phyloP scores from a whole-genome alignment of 495 filamentous ascomycete species.

The Xylaria telfairii region DNA sequence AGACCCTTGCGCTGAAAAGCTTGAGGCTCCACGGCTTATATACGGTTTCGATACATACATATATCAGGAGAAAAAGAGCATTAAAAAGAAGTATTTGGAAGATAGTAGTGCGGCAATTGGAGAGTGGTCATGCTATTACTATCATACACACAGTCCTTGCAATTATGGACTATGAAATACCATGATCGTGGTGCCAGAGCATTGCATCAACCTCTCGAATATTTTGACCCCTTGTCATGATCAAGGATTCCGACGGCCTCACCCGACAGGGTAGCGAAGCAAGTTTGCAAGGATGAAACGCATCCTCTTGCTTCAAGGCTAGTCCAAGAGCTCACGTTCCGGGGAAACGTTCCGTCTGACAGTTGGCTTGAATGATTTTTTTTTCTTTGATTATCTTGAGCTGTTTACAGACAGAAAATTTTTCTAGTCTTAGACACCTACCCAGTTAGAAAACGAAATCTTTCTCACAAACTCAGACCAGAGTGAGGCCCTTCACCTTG shows the following conservation, averaged over 20 bases:
- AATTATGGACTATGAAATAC: not conserved
- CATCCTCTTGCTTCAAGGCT: slow-evolving; percentile 14
- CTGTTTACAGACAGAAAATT: slow-evolving; percentile 17
- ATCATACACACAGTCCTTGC: not conserved
- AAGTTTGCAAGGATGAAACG: slow-evolving; percentile 15
- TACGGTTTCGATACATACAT: not conserved
- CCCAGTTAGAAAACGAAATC: slow-evolving; percentile 2
- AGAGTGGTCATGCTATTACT: not conserved
- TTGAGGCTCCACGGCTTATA: not conserved
- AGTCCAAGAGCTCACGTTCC: slow-evolving; percentile 23
- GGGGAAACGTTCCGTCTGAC: slow-evolving; percentile 26
- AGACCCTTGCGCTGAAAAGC: not conserved
- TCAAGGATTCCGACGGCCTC: slow-evolving; percentile 15
- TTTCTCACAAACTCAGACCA: not conserved
- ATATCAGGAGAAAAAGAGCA: not conserved
- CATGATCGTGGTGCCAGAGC: not conserved
- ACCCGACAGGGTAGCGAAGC: slow-evolving; percentile 17
- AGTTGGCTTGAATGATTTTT: slow-evolving; percentile 1
- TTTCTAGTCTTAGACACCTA: slow-evolving; percentile 16
- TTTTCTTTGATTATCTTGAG: slow-evolving; percentile 12
- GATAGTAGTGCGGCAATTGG: not conserved
- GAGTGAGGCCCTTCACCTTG: slow-evolving; percentile 5
- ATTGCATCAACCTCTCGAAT: not conserved
- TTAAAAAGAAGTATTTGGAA: not conserved
- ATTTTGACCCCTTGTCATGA: slow-evolving; percentile 7